Evolutionary conservation across 129 eudicot species (phyloP), one percentile per base, ranked within the genome.

Genomic region (Heracleum sosnowskyi): DNA sequence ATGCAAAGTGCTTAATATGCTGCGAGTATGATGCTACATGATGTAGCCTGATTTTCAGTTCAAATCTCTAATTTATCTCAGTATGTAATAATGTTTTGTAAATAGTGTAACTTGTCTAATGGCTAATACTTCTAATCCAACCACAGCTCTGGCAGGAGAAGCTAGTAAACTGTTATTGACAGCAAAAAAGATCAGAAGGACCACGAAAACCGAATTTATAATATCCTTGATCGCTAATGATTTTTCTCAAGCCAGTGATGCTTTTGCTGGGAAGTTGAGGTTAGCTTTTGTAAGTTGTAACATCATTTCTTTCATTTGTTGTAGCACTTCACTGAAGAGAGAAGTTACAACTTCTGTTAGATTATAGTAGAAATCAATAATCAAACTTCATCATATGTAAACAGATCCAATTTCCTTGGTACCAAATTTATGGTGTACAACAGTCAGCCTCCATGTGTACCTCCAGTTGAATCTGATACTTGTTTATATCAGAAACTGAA

Each of bases 181-280:
- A 75, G 91, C 89, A 18, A 88, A 77, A 80, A 85, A 81, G 79
- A 74, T 88, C 68, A 81, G 81, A 60, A 85, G 81, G 83, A 70
- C 87, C 73, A 85, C 81, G 11, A 83, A 77, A 79, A 85, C 82
- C 31, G 86, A 85, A 2, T 85, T 85, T 83, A 11, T 78, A 10
- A 79, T 88, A 81, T 88, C 91, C 17, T 81, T 88, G 42, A 68
- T 74, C 66, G 78, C 87, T 12, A 80, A 81, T 73, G 87, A 85
- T 70, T 85, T 88, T 44, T 85, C 86, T 69, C 80, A 82, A 76
- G 78, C 84, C 63, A 86, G 87, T 78, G 81, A 86, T 79, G 83
- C 86, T 69, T 91, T 88, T 68, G 86, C 86, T 41, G 98, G 98
- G 72, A 91, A 83, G 78, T 75, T 93, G 60, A 93, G 98, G 98